Base-by-base conservation (phyloP, 306 rosid species). In the Dalbergia oliveri region DNA sequence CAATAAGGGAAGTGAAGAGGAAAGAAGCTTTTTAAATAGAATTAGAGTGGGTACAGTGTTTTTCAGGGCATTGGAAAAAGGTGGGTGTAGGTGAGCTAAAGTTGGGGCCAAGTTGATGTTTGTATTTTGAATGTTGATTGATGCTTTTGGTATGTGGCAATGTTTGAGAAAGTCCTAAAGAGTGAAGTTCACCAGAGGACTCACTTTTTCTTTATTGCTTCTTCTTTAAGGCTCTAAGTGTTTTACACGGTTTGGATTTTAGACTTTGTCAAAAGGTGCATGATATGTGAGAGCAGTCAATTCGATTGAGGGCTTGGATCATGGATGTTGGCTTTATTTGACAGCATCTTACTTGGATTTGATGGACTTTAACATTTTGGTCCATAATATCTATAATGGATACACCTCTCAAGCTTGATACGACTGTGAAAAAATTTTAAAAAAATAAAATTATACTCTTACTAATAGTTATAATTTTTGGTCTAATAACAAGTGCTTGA, bases 1-100 rank as follows among this genome's bases (percentile, higher is more conserved):
- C 68, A 62, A 49, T 12, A 11, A 87, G 53, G 72, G 44, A 73
- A 77, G 78, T 79, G 62, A 81, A 79, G 65, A 77, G 80, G 66
- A 90, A 90, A 82, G 84, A 88, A 76, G 81, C 83, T 88, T 94
- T 90, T 87, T 86, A 83, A 84, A 68, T 74, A 77, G 82, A 79
- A 80, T 66, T 63, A 50, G 18, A 70, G 89, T 81, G 86, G 92
- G 91, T 71, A 79, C 86, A 82, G 10, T 37, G 83, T 62, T 72
- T 21, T 53, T 69, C 67, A 87, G 34, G 90, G 68, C 73, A 80
- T 81, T 84, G 81, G 53, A 34, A 88, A 90, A 91, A 85, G 88
- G 54, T 64, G 10, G 47, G 41, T 63, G 41, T 70, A 44, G 78
- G 73, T 23, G 83, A 84, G 82, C 72, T 88, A 84, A 84, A 88